A percentile compares a stretch with the other conserved stretches of the same genome.
These are phyloP conservation scores for Myxozyma sirexii DNA, from an alignment of 805 yeast genomes.

Conservation along the genomic window DNA sequence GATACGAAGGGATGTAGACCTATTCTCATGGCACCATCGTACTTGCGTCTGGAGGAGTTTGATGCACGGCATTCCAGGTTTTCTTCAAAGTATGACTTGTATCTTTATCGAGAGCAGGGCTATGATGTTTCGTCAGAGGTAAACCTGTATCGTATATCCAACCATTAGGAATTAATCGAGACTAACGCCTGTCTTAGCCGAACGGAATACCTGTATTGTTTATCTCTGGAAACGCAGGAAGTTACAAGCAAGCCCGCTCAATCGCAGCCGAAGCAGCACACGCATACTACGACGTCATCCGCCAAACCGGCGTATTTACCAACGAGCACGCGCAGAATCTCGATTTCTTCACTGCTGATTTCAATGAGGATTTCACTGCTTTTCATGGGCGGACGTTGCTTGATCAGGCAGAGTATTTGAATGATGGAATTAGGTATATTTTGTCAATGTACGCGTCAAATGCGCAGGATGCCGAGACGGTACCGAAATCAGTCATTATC, in stretches of 20 bases:
- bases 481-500: slow-evolving; percentile 71
- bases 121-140: slow-evolving; percentile 34
- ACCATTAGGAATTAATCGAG: no score
- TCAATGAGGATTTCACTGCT: slow-evolving; percentile 94
- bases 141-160: no score
- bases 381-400: slow-evolving; percentile 91
- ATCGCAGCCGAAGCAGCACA: slow-evolving; percentile 82
- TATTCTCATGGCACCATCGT: slow-evolving; percentile 82
- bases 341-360: slow-evolving; percentile 90
- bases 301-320: slow-evolving; percentile 33
- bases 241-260: slow-evolving; percentile 84
- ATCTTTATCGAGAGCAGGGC: slow-evolving; percentile 81
- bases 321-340: slow-evolving; percentile 50
- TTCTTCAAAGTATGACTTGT: slow-evolving; percentile 82
- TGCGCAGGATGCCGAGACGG: slow-evolving; percentile 5
- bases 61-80: slow-evolving; percentile 68
- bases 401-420: slow-evolving; percentile 90
- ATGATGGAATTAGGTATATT: slow-evolving; percentile 82
- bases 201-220: slow-evolving; percentile 85
- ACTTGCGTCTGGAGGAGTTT: slow-evolving; percentile 72
- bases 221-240: slow-evolving; percentile 98
- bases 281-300: slow-evolving; percentile 49
- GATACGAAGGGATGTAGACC: slow-evolving; percentile 54
- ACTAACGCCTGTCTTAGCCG: slow-evolving; percentile 50
- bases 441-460: slow-evolving; percentile 57